Percentiles rank a stretch among this genome's conserved stretches.
Conservation (phyloP, 345 rosid genomes). For the Eucalyptus erythrocorys region DNA sequence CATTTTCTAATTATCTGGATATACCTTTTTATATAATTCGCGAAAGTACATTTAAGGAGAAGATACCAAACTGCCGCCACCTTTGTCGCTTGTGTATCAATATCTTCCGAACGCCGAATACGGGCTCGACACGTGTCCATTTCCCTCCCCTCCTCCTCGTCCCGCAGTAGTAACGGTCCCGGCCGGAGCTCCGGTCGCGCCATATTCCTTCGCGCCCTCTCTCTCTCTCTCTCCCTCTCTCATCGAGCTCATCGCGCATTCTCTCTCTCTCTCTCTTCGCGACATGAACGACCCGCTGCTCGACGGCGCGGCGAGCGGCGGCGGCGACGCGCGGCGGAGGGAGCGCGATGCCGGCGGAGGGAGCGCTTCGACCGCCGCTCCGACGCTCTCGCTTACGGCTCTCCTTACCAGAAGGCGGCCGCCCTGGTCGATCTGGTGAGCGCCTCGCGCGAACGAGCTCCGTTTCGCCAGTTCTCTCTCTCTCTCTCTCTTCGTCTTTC, state of each 20-base stretch:
- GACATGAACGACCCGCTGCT: slow-evolving; percentile 19
- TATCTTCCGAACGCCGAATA: not conserved
- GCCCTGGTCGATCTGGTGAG: slow-evolving; percentile 94
- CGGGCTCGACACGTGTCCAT: not conserved
- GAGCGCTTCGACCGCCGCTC: slow-evolving; percentile 39
- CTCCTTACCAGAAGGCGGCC: slow-evolving; percentile 83
- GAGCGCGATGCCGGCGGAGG: slow-evolving; percentile 13
- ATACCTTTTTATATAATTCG: not conserved
- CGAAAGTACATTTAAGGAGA: not conserved
- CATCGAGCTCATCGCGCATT: too few species aligned
- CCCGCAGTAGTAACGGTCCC: not conserved
- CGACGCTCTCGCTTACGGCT: slow-evolving; percentile 72
- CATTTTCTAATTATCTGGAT: not conserved
- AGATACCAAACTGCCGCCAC: not conserved
- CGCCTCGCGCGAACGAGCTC: not conserved
- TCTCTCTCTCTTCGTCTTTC: not conserved
- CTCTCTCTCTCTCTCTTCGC: not conserved
- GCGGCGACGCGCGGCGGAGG: slow-evolving; percentile 4
- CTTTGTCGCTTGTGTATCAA: not conserved
- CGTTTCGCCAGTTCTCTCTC: not conserved
- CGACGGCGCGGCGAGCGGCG: slow-evolving; percentile 31
- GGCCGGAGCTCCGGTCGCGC: not conserved
- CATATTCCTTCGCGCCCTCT: not conserved
- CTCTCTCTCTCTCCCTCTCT: not conserved
- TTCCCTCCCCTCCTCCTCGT: not conserved